Evolutionary conservation across 2,329 filamentous ascomycete genomes (phyloP), one percentile per base, ranked within the genome.

Genomic region (Penicillium olsonii): DNA sequence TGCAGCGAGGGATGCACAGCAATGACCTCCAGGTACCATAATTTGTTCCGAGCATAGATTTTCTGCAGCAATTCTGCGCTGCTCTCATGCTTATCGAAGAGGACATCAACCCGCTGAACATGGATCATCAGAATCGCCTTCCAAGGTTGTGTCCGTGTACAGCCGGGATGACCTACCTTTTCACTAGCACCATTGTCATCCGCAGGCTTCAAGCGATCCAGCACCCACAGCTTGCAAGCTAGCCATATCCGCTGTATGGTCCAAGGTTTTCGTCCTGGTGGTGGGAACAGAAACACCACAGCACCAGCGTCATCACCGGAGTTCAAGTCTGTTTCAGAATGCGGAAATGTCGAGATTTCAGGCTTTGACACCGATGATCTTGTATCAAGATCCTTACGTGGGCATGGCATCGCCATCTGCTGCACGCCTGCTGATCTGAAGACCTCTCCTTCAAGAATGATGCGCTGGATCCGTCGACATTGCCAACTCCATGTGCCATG

Each of bases 1-100:
- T 64, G 62, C 2, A 64, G 45, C 6, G 43, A 53, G 11, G 62
- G 60, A 48, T 65, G 61, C 2, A 65, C 60, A 22, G 58, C 61
- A 14, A 65, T 18, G 2, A 65, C 57, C 34, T 64, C 61, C 10
- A 63, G 49, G 45, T 64, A 63, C 61, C 62, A 65, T 14, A 62
- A 24, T 12, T 51, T 39, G 6, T 37, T 11, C 3, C 29, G 17
- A 9, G 24, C 18, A 42, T 56, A 52, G 6, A 19, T 33, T 22
- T 18, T 22, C 7, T 39, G 38, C 4, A 61, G 26, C 4, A 19
- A 38, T 9, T 45, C 20, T 15, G 54, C 20, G 5, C 47, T 27
- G 9, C 9, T 11, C 5, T 56, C 41, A 26, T 61, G 53, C 12
- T 38, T 44, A 5, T 41, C 27, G 5, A 62, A 22, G 10, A 64